Evolutionary conservation across 1,284 basidiomycete species (phyloP), one percentile per base, ranked within the genome.

Genomic region (Fomitiporia mediterranea): DNA sequence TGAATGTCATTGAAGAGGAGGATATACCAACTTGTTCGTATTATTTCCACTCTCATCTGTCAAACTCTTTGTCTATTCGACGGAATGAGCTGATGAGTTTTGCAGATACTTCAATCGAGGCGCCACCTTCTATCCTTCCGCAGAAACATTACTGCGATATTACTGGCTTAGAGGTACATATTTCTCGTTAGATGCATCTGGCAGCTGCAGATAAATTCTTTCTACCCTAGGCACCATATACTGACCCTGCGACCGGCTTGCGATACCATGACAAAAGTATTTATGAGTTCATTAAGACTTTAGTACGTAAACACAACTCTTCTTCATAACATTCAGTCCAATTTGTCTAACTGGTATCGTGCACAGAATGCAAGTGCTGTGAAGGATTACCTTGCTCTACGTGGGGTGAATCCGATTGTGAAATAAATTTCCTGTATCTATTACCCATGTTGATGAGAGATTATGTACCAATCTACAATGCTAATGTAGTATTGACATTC

Each of bases 251-350:
- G 2, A 91, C 90, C 0, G 82, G 85, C 0, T 73, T 94, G 17
- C 78, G 91, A 3, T 94, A 90, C 67, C 89, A 94, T 62, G 88
- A 92, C 72, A 91, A 88, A 70, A 89, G 85, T 61, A 82, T 94
- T 4, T 94, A 92, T 67, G 87, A 91, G 54, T 73, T 91, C 39
- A 83, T 94, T 65, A 90, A 89, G 66, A 79, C 80, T 37, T 73
- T 94, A 64, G 91, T 90, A 60, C 63, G 85, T 74, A 23, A 9
- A 23, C 2, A 50, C n/a, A 32, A 7, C 34, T 46, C 37, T 9
- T 51, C 35, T 21, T 19, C 44, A 39, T 43, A 27, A 11, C 38
- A 19, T n/a, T 49, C 15, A 19, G 19, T 34, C 51, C 27, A 32
- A 13, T 21, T 5, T 4, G 47, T 13, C 15, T 42, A 13, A n/a